These are phyloP conservation scores for Rhamnella rubrinervis DNA, from an alignment of 331 rosid genomes.

Conservation along the genomic window DNA sequence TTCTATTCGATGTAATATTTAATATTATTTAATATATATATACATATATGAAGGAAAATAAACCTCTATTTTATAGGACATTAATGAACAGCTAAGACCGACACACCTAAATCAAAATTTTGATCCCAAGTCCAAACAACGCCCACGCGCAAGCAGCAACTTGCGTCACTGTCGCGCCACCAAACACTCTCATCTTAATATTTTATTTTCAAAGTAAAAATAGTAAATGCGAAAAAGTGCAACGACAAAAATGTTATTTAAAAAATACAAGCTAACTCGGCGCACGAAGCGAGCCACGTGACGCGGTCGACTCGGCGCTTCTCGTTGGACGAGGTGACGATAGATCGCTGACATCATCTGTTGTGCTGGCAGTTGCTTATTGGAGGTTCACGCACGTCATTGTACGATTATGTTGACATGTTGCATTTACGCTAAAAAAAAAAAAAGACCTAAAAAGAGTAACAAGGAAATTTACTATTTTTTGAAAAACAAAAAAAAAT, in stretches of 20 bases:
- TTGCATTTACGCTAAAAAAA: too few species aligned
- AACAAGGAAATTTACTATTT: neutral
- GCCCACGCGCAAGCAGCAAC: too few species aligned
- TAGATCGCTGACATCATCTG: neutral
- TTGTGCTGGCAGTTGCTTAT: neutral
- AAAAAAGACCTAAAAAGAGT: too few species aligned
- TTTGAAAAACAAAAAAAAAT: neutral
- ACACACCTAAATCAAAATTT: too few species aligned
- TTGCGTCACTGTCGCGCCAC: too few species aligned
- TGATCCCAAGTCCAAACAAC: too few species aligned
- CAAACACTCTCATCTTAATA: neutral
- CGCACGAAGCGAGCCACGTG: constrained; percentile 33
- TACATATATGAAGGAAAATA: too few species aligned
- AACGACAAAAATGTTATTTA: neutral
- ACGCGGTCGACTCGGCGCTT: constrained; percentile 14
- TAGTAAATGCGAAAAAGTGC: neutral
- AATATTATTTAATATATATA: too few species aligned
- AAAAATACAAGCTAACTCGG: neutral
- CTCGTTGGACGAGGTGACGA: neutral
- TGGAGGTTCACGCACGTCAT: constrained; percentile 9
- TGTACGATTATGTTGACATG: constrained; percentile 33
- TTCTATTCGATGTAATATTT: too few species aligned
- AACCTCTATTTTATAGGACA: too few species aligned
- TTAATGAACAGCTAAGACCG: too few species aligned
- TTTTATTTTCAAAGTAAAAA: too few species aligned